Base-by-base conservation (phyloP, 805 yeast species). In the Wickerhamiella brachini region DNA sequence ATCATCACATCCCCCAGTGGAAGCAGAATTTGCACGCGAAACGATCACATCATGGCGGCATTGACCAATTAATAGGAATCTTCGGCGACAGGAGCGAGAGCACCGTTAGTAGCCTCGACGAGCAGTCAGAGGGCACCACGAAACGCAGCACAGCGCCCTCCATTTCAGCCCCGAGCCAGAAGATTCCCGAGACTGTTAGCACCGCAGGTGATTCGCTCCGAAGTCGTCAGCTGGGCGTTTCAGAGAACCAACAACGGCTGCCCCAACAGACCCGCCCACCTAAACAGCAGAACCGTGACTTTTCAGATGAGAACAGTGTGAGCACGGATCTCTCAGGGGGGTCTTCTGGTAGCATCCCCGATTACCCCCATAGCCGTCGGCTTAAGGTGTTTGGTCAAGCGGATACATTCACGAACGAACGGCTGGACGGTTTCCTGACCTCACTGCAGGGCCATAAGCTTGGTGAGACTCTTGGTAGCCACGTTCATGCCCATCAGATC, bases 381-480 rank as follows among this genome's bases (percentile, higher is more conserved):
- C 54, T 59, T 39, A 57, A 59, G 24, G 54, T 59, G 18, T 59
- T 58, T 39, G 59, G 60, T 8, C 50, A 52, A 4, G 53, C 58
- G 1, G 59, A 59, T 41, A 59, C 62, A 1, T 59, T 50, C 50
- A 59, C 62, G 13, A 58, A 58, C 45, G 56, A 59, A 43, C 51
- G 57, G 10, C 51, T 57, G 17, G 57, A 59, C 9, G 54, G 55
- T 22, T 47, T 59, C 34, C 50, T 59, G 10, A 48, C 57, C 52
- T 49, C 56, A 44, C 51, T 60, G 20, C 52, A 49, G 48, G 53
- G 54, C 13, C 47, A 31, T 15, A 44, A 29, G 17, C 20, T 29
- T 5, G 42, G 34, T 2, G 37, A 23, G 6, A 42, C 50, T 2
- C 15, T 18, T n/a, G 13, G 13, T 3, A 37, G 41, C 41, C 38